Percentiles rank a stretch among this genome's conserved stretches.
phyloP scores from a whole-genome alignment of 2,329 filamentous ascomycete genomes.

The Nothomitra cinnamomea region DNA sequence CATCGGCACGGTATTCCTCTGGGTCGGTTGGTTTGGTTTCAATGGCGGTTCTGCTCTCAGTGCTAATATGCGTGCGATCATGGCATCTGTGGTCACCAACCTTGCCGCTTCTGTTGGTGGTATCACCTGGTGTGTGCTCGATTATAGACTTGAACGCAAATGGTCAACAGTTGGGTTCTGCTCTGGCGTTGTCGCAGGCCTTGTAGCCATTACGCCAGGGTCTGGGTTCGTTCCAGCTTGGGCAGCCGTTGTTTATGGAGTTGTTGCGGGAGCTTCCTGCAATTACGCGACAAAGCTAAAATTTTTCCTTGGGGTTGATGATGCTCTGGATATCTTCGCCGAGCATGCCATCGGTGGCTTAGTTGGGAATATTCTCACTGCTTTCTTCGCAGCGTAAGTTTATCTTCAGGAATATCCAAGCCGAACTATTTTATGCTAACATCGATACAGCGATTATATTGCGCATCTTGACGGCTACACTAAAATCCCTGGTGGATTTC shows the following conservation, averaged over 20 bases:
- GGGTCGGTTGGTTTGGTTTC: slow-evolving; percentile 94
- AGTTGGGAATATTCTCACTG: slow-evolving; percentile 64
- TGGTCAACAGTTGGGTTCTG: slow-evolving; percentile 92
- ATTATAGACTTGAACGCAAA: slow-evolving; percentile 77
- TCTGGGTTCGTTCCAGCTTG: slow-evolving; percentile 75
- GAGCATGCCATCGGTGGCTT: slow-evolving; percentile 65
- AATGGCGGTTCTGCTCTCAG: slow-evolving; percentile 71
- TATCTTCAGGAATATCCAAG: too few species aligned
- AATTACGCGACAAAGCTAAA: slow-evolving; percentile 89
- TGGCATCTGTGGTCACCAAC: slow-evolving; percentile 78
- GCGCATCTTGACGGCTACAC: slow-evolving; percentile 58
- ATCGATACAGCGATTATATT: slow-evolving; percentile 46
- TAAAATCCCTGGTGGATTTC: slow-evolving; percentile 57
- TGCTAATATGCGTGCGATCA: slow-evolving; percentile 69
- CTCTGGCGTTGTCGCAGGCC: slow-evolving; percentile 71
- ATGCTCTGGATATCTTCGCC: slow-evolving; percentile 77
- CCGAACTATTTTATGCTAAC: background rate
- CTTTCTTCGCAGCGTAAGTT: slow-evolving; percentile 58
- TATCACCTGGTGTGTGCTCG: slow-evolving; percentile 76
- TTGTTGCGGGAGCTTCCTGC: slow-evolving; percentile 58
- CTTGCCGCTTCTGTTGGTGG: slow-evolving; percentile 70
- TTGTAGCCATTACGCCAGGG: slow-evolving; percentile 77
- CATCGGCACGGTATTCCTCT: slow-evolving; percentile 82
- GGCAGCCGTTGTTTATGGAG: slow-evolving; percentile 65
- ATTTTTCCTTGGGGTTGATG: slow-evolving; percentile 64